Evolutionary conservation across 2,329 filamentous ascomycete species (phyloP).

Genomic region (Raffaelea albimanens): DNA sequence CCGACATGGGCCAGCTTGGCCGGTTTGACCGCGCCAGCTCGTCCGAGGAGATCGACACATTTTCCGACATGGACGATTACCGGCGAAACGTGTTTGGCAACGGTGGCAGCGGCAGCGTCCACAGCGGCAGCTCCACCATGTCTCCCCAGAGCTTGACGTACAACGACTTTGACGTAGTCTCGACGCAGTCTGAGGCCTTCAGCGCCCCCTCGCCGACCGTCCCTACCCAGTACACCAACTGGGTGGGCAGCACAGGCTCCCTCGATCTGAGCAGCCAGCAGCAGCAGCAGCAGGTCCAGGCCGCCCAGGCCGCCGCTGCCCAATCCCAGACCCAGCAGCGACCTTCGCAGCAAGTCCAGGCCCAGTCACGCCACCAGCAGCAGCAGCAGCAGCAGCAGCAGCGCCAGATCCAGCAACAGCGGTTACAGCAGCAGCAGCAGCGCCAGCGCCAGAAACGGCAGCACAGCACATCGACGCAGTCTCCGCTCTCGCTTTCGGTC

Average conservation of each 20-base stretch:
- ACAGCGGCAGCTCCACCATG: slow-evolving; percentile 32
- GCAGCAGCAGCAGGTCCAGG: slow-evolving; percentile 2
- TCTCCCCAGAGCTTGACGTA: slow-evolving; percentile 45
- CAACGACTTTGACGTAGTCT: slow-evolving; percentile 29
- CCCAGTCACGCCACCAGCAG: not conserved
- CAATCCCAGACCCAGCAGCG: not conserved
- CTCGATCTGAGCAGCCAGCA: slow-evolving; percentile 28
- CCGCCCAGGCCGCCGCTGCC: no score
- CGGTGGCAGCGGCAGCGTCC: slow-evolving; percentile 20
- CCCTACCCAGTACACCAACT: slow-evolving; percentile 20
- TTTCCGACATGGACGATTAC: slow-evolving; percentile 43
- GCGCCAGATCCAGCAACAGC: not conserved
- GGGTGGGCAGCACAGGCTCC: slow-evolving; percentile 23
- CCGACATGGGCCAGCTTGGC: slow-evolving; percentile 13
- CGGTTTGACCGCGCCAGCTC: slow-evolving; percentile 41
- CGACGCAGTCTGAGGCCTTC: slow-evolving; percentile 13
- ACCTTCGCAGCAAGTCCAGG: not conserved
- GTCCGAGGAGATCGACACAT: slow-evolving; percentile 45
- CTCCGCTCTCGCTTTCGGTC: not conserved
- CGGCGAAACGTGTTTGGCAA: slow-evolving; percentile 35
- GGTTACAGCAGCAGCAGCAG: not conserved
- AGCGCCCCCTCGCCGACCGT: slow-evolving; percentile 18
- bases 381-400: slow-evolving; percentile 7
- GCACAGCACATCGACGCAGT: slow-evolving; percentile 1
- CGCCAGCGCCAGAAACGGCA: not conserved